Evolutionary conservation across 2,329 filamentous ascomycete genomes (phyloP).

Genomic region (Mycosphaerella arachidis): DNA sequence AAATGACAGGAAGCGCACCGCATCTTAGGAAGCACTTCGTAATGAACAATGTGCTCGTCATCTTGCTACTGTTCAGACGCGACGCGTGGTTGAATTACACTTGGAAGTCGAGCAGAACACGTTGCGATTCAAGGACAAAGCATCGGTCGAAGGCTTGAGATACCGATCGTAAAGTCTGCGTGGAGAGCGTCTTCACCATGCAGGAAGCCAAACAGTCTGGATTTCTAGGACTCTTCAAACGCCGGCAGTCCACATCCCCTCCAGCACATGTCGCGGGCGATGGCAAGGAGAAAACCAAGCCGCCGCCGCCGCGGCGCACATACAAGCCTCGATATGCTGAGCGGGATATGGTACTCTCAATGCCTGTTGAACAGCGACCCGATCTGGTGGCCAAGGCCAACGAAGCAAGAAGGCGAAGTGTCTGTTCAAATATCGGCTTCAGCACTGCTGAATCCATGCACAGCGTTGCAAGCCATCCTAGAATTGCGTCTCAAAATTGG

Average conservation of each 20-base stretch:
- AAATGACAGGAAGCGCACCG: neutral
- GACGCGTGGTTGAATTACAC: neutral
- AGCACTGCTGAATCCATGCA: constrained; percentile 1
- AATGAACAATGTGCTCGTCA: neutral
- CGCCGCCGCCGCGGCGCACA: neutral
- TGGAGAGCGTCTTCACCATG: neutral
- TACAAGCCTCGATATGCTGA: constrained; percentile 16
- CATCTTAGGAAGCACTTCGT: neutral
- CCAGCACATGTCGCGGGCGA: neutral
- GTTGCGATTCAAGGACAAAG: neutral
- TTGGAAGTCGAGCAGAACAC: too few relatives aligned
- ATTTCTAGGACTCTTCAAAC: neutral
- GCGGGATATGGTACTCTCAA: constrained; percentile 11
- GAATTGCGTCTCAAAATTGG: neutral
- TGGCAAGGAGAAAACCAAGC: neutral
- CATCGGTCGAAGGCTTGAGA: neutral
- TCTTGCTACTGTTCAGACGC: neutral
- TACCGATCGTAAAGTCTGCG: neutral
- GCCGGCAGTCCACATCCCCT: neutral
- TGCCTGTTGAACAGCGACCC: constrained; percentile 12
- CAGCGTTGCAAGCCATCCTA: neutral
- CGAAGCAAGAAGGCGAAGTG: neutral
- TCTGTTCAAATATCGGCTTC: constrained; percentile 12
- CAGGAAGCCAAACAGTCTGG: neutral
- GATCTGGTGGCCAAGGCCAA: constrained; percentile 6